These are phyloP conservation scores for Anisogramma anomala DNA, from an alignment of 2,329 filamentous ascomycete genomes.

Conservation along the genomic window DNA sequence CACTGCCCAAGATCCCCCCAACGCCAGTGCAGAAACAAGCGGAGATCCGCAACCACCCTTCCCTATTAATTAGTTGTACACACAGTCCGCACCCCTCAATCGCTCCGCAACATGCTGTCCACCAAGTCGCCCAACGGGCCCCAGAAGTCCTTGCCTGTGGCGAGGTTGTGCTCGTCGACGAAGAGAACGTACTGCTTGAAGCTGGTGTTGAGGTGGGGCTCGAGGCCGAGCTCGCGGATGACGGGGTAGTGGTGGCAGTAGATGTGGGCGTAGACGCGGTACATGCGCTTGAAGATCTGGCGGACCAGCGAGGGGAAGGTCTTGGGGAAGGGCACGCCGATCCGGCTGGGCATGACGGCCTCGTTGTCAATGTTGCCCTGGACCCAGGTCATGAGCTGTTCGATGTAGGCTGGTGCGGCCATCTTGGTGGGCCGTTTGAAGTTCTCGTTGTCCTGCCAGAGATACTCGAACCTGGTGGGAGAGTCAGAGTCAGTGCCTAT, in stretches of 20 bases:
- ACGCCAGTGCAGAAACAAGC: slow-evolving; percentile 9
- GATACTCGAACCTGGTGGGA: slow-evolving; percentile 72
- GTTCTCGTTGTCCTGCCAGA: slow-evolving; percentile 93
- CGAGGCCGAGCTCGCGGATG: slow-evolving; percentile 84
- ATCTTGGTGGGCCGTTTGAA: slow-evolving; percentile 97
- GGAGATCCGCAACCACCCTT: not conserved
- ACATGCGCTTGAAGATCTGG: slow-evolving; percentile 98
- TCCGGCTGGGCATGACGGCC: slow-evolving; percentile 84
- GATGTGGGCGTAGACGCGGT: slow-evolving; percentile 96
- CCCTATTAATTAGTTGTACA: slow-evolving; percentile 1
- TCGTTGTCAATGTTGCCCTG: slow-evolving; percentile 94
- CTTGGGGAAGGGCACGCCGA: slow-evolving; percentile 90
- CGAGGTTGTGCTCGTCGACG: slow-evolving; percentile 89
- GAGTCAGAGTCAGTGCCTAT: not conserved
- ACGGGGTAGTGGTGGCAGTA: slow-evolving; percentile 99
- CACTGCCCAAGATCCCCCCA: slow-evolving; percentile 7
- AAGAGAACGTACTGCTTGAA: slow-evolving; percentile 99
- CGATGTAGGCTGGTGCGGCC: slow-evolving; percentile 92
- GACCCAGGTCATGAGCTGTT: slow-evolving; percentile 95
- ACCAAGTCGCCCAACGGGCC: slow-evolving; percentile 90
- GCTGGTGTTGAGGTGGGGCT: slow-evolving; percentile 95
- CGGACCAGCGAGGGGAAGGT: slow-evolving; percentile 78
- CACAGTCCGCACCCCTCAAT: slow-evolving; percentile 37
- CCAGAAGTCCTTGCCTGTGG: slow-evolving; percentile 94
- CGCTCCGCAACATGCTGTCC: slow-evolving; percentile 93